These are phyloP conservation scores for Suhomyces yuchorum DNA, from an alignment of 1,139 yeast genomes.

Conservation along the genomic window DNA sequence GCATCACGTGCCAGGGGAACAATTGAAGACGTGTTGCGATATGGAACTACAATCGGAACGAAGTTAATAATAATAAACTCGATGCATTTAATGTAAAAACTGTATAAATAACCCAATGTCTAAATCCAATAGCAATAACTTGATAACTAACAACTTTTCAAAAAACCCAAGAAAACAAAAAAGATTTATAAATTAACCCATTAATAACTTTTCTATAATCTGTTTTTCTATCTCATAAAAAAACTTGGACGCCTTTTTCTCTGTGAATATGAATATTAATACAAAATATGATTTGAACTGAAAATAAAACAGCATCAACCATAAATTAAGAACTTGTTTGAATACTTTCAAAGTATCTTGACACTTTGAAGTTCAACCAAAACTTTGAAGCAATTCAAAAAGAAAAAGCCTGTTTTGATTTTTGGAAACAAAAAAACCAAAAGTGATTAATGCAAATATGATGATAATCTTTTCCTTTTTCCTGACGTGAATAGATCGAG, in stretches of 20 bases:
- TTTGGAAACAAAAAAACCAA: slow-evolving; percentile 19
- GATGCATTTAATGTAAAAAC: slow-evolving; percentile 17
- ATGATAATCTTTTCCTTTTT: slow-evolving; percentile 23
- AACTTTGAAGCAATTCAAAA: slow-evolving; percentile 14
- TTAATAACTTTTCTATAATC: slow-evolving; percentile 32
- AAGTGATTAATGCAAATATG: slow-evolving; percentile 29
- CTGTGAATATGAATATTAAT: slow-evolving; percentile 20
- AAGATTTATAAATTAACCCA: slow-evolving; percentile 33
- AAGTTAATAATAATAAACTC: neutral
- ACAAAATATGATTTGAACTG: slow-evolving; percentile 18
- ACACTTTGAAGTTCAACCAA: slow-evolving; percentile 12
- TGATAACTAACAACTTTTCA: slow-evolving; percentile 16
- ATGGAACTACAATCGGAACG: too few species aligned
- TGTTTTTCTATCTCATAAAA: slow-evolving; percentile 16
- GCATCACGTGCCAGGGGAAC: too few species aligned
- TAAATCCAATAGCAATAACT: slow-evolving; percentile 34
- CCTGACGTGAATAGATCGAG: slow-evolving; percentile 30
- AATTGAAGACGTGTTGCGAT: too few species aligned
- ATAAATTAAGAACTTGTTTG: slow-evolving; percentile 12
- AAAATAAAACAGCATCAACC: slow-evolving; percentile 15
- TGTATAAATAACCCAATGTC: slow-evolving; percentile 42
- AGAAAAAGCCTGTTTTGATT: slow-evolving; percentile 14
- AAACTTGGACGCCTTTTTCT: slow-evolving; percentile 16
- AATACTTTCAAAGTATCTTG: slow-evolving; percentile 5
- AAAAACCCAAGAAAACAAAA: slow-evolving; percentile 24